Percentiles rank a stretch among this genome's conserved stretches.
Conservation (phyloP, 495 filamentous ascomycete genomes). For the Podospora didyma region DNA sequence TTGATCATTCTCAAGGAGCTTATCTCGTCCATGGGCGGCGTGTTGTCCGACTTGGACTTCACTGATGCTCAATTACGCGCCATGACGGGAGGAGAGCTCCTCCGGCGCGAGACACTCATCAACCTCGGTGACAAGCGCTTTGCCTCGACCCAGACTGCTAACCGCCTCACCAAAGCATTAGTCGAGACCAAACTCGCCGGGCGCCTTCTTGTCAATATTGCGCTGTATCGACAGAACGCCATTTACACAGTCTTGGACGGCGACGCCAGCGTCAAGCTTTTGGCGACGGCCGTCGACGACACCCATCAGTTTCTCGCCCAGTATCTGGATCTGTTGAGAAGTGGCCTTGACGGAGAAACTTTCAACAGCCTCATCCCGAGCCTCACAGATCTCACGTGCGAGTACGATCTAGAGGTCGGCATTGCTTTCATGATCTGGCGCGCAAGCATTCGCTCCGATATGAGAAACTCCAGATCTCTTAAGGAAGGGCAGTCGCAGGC, state of each 20-base stretch:
- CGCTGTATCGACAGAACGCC: slow-evolving; percentile 78
- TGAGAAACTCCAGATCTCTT: slow-evolving; percentile 18
- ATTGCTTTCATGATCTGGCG: slow-evolving; percentile 87
- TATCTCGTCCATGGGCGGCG: slow-evolving; percentile 86
- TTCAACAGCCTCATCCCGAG: slow-evolving; percentile 81
- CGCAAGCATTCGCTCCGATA: slow-evolving; percentile 54
- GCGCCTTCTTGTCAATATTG: slow-evolving; percentile 80
- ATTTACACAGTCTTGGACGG: slow-evolving; percentile 64
- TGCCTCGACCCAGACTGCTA: slow-evolving; percentile 56
- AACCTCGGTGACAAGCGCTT: slow-evolving; percentile 76
- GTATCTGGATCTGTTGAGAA: slow-evolving; percentile 83
- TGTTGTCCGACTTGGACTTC: slow-evolving; percentile 77
- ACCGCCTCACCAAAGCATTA: slow-evolving; percentile 73
- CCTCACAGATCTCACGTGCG: slow-evolving; percentile 64
- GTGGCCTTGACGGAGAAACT: slow-evolving; percentile 67
- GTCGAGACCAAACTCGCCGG: slow-evolving; percentile 68
- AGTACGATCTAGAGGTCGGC: slow-evolving; percentile 76
- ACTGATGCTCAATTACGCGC: slow-evolving; percentile 81
- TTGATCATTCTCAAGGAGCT: slow-evolving; percentile 85
- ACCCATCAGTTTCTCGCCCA: slow-evolving; percentile 79
- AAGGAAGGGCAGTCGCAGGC: slow-evolving; percentile 25
- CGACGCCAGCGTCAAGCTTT: slow-evolving; percentile 71
- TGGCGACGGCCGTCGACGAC: slow-evolving; percentile 84
- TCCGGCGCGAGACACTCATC: slow-evolving; percentile 74
- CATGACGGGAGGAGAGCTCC: slow-evolving; percentile 77